A percentile compares a stretch with the other conserved stretches of the same genome.
Evolutionary conservation across 352 stramenopile species (phyloP).

Genomic region (Phytophthora constricta): DNA sequence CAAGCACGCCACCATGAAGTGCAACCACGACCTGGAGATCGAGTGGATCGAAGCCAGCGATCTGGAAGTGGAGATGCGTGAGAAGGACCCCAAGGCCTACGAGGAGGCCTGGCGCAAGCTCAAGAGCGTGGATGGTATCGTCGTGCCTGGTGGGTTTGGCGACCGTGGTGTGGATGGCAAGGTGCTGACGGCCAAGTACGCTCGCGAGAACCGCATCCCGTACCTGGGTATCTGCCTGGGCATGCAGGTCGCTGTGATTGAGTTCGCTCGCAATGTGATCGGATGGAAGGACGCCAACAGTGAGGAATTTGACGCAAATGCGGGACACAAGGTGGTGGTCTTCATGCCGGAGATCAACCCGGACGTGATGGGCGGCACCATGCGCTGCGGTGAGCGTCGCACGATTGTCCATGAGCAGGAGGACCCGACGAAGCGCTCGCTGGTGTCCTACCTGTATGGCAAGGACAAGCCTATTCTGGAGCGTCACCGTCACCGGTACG

Average conservation of each 20-base stretch:
- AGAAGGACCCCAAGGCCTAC: conserved; percentile 75
- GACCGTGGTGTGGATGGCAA: conserved; percentile 98
- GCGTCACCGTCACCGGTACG: conserved; percentile 98
- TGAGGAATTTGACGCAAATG: conserved; percentile 93
- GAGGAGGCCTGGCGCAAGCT: conserved; percentile 94
- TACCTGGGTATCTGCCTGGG: conserved; percentile 99
- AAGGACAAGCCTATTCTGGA: conserved; percentile 93
- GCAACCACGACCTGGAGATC: conserved; percentile 93
- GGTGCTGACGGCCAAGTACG: conserved; percentile 96
- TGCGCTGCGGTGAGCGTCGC: conserved; percentile 97
- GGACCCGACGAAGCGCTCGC: conserved; percentile 81
- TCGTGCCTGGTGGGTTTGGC: conserved; percentile 99
- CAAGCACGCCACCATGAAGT: conserved; percentile 96
- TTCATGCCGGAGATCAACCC: conserved; percentile 99
- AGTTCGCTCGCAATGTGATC: conserved; percentile 96
- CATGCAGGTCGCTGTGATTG: conserved; percentile 95
- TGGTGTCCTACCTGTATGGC: conserved; percentile 93
- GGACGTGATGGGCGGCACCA: conserved; percentile 99
- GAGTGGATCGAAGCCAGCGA: conserved; percentile 98
- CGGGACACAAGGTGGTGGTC: conserved; percentile 95
- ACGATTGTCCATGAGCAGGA: conserved; percentile 93
- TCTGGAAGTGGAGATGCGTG: conserved; percentile 89
- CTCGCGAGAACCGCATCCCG: conserved; percentile 95
- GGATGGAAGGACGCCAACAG: conserved; percentile 94
- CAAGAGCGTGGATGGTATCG: conserved; percentile 92